Evolutionary conservation across 2,329 filamentous ascomycete species (phyloP), one percentile per base, ranked within the genome.

Genomic region (Thyridium curvatum): DNA sequence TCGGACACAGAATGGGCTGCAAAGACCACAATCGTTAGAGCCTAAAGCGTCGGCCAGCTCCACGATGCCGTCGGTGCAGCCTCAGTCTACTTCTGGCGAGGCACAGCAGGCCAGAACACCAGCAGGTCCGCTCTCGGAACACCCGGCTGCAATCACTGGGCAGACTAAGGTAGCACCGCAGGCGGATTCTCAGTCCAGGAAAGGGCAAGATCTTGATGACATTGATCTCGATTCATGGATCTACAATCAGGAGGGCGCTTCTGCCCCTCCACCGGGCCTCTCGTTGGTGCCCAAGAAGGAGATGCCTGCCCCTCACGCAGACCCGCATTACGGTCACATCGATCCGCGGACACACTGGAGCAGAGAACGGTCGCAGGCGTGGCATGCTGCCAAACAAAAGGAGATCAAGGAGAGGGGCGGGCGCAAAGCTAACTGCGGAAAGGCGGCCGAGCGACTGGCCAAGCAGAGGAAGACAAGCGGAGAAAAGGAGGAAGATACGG

Each of bases 291-390:
- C 38, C 32, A 39, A 39, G 21, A 37, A 34, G n/a, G 43, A 36
- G 15, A 45, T 46, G 1, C 46, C 52, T 17, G 42, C 44, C 10
- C 42, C 12, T 12, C 33, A 8, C 29, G 48, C 58, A 18, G 52
- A 58, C 18, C 60, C 59, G 17, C 44, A 62, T 6, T 78, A 65
- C 45, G 55, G 63, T 1, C 57, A 65, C 35, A 59, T 76, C 3
- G 70, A 81, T 50, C 76, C 74, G 0, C 65, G 66, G 2, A 61
- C 69, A 2, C 69, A 74, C 37, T 69, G 65, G 55, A 62, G 61
- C 1, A 62, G 67, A 33, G 56, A 56, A 2, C 62, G 62, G 33
- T 62, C 69, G 1, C 49, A 63, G 4, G 54, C 58, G 14, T 79
- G 74, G 73, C 57, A 66, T 36, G 52, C 48, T 12, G 52, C 55